A percentile compares a stretch with the other conserved stretches of the same genome.
Conservation (phyloP, 1,139 yeast species). For the Lodderomyces orthopsilosis region DNA sequence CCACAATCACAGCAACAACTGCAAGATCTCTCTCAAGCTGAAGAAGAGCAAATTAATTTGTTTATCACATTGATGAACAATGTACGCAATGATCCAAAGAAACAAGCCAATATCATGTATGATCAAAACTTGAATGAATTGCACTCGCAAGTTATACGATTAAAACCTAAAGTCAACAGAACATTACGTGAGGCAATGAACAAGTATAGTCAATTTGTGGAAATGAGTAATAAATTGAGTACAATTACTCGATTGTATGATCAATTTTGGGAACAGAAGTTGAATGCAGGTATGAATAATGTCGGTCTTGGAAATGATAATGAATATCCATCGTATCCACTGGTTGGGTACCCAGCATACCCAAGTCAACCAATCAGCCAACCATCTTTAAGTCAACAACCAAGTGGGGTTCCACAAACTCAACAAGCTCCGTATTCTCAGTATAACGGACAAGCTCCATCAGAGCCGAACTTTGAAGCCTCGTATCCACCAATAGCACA, state of each 20-base stretch:
- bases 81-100: constrained; percentile 47
- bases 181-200: constrained; percentile 62
- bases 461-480: constrained; percentile 3
- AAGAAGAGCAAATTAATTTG: constrained; percentile 65
- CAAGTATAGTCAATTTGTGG: constrained; percentile 69
- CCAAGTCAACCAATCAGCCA: constrained; percentile 4
- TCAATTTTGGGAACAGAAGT: constrained; percentile 67
- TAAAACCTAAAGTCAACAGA: constrained; percentile 74
- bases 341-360: constrained; percentile 1
- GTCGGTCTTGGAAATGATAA: constrained; percentile 13
- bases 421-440: constrained; percentile 1
- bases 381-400: constrained; percentile 3
- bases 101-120: constrained; percentile 51
- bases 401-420: not conserved
- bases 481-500: constrained; percentile 2
- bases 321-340: constrained; percentile 4
- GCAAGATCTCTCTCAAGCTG: constrained; percentile 51
- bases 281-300: constrained; percentile 46
- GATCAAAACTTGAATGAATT: constrained; percentile 63
- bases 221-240: constrained; percentile 77
- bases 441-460: constrained; percentile 1
- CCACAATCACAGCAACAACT: constrained; percentile 15
- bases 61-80: constrained; percentile 66
- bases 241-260: constrained; percentile 81
- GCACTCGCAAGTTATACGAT: constrained; percentile 58